Evolutionary conservation across 2,329 filamentous ascomycete genomes (phyloP), one percentile per base, ranked within the genome.

Genomic region (Nannizzia gypsea): DNA sequence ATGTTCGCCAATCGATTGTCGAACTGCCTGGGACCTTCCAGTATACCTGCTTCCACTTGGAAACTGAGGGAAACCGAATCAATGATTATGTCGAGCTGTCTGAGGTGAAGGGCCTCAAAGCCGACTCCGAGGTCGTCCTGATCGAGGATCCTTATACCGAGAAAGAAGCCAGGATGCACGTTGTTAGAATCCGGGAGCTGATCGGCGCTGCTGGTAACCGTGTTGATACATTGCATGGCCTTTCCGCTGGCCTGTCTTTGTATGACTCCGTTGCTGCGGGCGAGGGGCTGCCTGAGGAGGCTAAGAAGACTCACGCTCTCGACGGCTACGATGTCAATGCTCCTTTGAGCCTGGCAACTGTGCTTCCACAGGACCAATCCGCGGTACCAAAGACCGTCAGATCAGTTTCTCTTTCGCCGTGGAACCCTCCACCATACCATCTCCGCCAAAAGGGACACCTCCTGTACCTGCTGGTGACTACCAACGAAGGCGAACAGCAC

Each of bases 11-110:
- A 76, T 92, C 91, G 63, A 88, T 99, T 72, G 90, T 96, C 76
- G 93, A 99, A 75, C 82, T 90, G 56, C 93, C 93, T 3, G 82
- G 87, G 62, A 95, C 92, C 57, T 93, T 96, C 77, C 90, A 95
- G 75, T 96, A 96, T 78, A 95, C 93, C 58, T 99, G 93, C 80
- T 99, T 99, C 79, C 93, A 99, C 76, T 85, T 99, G 68, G 91
- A 97, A 77, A 86, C 91, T 77, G 86, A 89, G 62, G 89, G 90
- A 66, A 80, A 88, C 74, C 87, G 88, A 65, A 87, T 99, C 80
- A 97, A 97, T 74, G 93, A 99, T 75, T 97, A 93, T 68, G 83
- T 95, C 62, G 87, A 95, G 72, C 82, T 99, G 63, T 90, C 89
- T 59, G 92, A 99, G 71, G 88, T 99, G 59, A 81, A 87, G 55